Evolutionary conservation across 768 basidiomycete species (phyloP).

Genomic region (Lentinula edodes): DNA sequence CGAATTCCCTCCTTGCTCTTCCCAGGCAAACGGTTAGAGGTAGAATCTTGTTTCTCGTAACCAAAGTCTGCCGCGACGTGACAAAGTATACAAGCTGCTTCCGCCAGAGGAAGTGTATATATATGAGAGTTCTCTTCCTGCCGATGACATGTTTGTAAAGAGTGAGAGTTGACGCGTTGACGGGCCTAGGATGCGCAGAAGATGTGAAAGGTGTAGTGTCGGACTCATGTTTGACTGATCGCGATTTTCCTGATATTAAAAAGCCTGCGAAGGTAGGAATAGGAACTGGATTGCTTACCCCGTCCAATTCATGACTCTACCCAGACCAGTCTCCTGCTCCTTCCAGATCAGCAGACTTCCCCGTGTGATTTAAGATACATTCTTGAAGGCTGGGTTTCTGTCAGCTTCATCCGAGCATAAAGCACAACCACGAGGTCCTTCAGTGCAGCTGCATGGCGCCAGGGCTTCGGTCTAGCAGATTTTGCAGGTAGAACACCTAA

Average conservation of each 20-base stretch:
- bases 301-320: constrained; percentile 63
- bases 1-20: constrained; percentile 50
- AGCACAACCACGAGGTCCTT: constrained; percentile 53
- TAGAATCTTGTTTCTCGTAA: constrained; percentile 35
- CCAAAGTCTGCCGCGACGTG: constrained; percentile 57
- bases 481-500: constrained; percentile 68
- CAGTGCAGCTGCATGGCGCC: constrained; percentile 62
- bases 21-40: constrained; percentile 22
- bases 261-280: not conserved
- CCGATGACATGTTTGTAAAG: constrained; percentile 77
- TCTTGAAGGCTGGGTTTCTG: constrained; percentile 46
- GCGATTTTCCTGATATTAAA: constrained; percentile 17
- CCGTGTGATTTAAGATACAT: constrained; percentile 63
- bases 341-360: constrained; percentile 41
- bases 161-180: constrained; percentile 51
- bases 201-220: constrained; percentile 66
- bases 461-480: constrained; percentile 64
- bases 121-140: constrained; percentile 63
- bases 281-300: constrained; percentile 26
- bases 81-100: constrained; percentile 72
- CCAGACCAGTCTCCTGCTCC: constrained; percentile 60
- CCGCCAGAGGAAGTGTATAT: constrained; percentile 74
- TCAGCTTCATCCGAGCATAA: constrained; percentile 43
- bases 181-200: constrained; percentile 69
- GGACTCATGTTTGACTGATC: constrained; percentile 36